Evolutionary conservation across 192 early-diverging fungal genomes (phyloP).

Genomic region (Entrophospora sp.): DNA sequence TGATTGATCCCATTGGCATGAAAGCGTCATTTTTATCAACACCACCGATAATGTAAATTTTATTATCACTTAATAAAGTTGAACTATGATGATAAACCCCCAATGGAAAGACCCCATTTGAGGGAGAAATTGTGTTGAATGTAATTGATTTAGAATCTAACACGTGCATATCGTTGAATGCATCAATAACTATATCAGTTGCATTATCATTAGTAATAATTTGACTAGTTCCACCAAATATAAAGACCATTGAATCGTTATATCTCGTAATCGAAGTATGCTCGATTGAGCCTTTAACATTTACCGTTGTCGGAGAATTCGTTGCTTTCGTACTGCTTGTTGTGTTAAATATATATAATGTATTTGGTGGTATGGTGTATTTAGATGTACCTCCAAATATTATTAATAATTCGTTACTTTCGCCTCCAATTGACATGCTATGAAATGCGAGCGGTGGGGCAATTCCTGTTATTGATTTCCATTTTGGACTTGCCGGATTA

Average conservation of each 20-base stretch:
- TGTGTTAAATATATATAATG: background rate
- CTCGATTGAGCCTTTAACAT: too few relatives aligned
- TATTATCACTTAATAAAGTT: slow-evolving; percentile 17
- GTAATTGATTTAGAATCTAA: background rate
- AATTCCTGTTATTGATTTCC: background rate
- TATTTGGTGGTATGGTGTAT: background rate
- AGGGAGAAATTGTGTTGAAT: background rate
- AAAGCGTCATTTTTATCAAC: background rate
- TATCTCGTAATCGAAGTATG: slow-evolving; percentile 7
- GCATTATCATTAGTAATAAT: too few relatives aligned
- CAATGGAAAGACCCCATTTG: too few relatives aligned
- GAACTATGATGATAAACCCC: slow-evolving; percentile 13
- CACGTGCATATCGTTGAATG: background rate
- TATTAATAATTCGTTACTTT: slow-evolving; percentile 7
- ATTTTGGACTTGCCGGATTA: background rate
- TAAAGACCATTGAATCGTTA: slow-evolving; percentile 12
- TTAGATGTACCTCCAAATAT: slow-evolving; percentile 16
- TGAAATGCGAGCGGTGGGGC: slow-evolving; percentile 5
- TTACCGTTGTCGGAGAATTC: background rate
- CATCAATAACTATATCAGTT: background rate
- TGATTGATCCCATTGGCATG: background rate
- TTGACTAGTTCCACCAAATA: slow-evolving; percentile 25
- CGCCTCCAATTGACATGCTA: slow-evolving; percentile 7
- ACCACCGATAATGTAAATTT: slow-evolving; percentile 21
- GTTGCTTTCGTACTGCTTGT: background rate